A percentile compares a stretch with the other conserved stretches of the same genome.
These are phyloP conservation scores for Termitomyces titanicus DNA, from an alignment of 768 basidiomycete genomes.

Conservation along the genomic window DNA sequence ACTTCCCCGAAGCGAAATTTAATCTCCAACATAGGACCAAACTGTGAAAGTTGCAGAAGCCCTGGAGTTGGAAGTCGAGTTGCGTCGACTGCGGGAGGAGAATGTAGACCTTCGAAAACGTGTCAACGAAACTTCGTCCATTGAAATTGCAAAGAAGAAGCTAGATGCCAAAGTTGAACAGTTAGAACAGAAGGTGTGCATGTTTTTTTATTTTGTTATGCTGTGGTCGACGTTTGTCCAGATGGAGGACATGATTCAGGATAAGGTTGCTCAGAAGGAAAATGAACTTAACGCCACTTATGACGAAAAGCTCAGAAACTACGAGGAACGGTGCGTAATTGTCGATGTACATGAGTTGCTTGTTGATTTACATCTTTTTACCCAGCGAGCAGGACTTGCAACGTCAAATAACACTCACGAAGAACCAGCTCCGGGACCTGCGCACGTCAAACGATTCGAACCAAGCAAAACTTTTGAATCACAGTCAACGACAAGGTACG, in stretches of 20 bases:
- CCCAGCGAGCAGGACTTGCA: conserved; percentile 88
- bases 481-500: conserved; percentile 84
- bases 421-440: conserved; percentile 86
- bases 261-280: conserved; percentile 88
- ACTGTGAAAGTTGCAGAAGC: conserved; percentile 88
- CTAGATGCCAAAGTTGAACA: conserved; percentile 69
- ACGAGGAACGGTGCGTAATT: conserved; percentile 79
- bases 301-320: conserved; percentile 93
- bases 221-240: conserved; percentile 25
- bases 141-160: conserved; percentile 75
- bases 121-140: conserved; percentile 54
- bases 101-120: conserved; percentile 75
- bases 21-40: conserved; percentile 64
- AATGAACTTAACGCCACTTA: conserved; percentile 96
- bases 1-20: background rate
- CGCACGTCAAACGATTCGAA: conserved; percentile 89
- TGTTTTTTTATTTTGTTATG: background rate
- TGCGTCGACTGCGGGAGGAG: conserved; percentile 73
- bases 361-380: background rate
- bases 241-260: conserved; percentile 95
- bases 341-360: background rate
- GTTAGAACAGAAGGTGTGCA: conserved; percentile 75
- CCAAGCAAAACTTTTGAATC: conserved; percentile 89
- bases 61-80: conserved; percentile 67
- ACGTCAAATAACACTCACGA: conserved; percentile 85